phyloP scores from a whole-genome alignment of 2,329 filamentous ascomycete species.

The Falciphora oryzae region DNA sequence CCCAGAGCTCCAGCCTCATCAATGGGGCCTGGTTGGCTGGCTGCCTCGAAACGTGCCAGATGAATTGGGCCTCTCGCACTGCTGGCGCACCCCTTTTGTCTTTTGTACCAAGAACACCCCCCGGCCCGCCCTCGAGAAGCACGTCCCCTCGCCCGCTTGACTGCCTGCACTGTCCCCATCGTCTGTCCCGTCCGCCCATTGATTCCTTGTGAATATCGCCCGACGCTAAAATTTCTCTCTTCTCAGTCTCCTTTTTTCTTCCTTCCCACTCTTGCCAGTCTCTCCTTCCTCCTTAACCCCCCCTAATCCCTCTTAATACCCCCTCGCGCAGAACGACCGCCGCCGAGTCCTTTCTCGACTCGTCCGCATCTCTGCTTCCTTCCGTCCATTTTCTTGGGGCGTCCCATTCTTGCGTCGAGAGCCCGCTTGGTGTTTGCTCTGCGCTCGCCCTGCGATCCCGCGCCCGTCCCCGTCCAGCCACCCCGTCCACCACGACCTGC shows the following conservation, averaged over 20 bases:
- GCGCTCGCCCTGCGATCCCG: not conserved
- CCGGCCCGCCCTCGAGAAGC: constrained; percentile 4
- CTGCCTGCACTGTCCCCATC: not conserved
- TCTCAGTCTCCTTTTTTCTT: constrained; percentile 5
- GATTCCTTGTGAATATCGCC: constrained; percentile 13
- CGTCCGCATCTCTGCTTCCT: constrained; percentile 8
- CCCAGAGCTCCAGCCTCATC: not conserved
- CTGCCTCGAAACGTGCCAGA: not conserved
- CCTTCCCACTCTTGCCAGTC: constrained; percentile 10
- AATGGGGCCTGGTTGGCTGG: not conserved
- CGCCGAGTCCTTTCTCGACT: constrained; percentile 7
- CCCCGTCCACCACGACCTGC: not conserved
- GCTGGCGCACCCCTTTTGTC: constrained; percentile 6
- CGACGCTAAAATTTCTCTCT: constrained; percentile 13
- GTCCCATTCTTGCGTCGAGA: not conserved
- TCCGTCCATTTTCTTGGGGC: constrained; percentile 1
- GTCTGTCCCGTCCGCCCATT: not conserved
- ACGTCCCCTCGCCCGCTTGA: constrained; percentile 4
- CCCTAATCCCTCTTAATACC: constrained; percentile 11
- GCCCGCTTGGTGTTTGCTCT: constrained; percentile 1
- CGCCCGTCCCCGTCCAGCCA: not conserved
- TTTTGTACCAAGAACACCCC: constrained; percentile 6
- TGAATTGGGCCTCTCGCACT: not conserved
- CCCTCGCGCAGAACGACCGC: constrained; percentile 5
- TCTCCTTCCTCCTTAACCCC: constrained; percentile 15